A percentile compares a stretch with the other conserved stretches of the same genome.
Evolutionary conservation across 2,329 filamentous ascomycete species (phyloP).

Genomic region (Colletotrichum gloeosporioides): DNA sequence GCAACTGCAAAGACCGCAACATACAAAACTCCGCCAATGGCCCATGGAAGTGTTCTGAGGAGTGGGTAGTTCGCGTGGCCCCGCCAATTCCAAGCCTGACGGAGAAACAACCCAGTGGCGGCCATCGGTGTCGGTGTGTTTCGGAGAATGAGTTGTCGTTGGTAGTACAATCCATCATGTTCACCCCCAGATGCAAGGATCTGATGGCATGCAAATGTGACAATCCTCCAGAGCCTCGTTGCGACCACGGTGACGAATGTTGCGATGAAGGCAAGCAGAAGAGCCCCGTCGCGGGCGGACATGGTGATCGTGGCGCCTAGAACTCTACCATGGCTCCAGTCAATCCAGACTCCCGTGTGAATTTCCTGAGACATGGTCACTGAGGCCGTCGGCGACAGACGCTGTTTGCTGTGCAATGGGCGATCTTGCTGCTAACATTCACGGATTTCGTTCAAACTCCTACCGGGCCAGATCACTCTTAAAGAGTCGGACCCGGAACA

Average conservation of each 20-base stretch:
- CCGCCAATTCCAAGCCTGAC: background rate
- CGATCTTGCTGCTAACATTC: background rate
- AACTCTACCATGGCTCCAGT: background rate
- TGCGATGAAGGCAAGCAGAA: background rate
- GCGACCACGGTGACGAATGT: background rate
- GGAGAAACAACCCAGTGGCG: background rate
- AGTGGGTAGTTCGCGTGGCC: background rate
- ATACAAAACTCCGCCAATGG: background rate
- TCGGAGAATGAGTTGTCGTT: background rate
- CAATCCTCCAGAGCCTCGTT: background rate
- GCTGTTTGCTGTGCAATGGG: background rate
- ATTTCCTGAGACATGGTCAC: background rate
- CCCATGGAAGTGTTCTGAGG: background rate
- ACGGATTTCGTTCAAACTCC: background rate
- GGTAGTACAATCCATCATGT: background rate
- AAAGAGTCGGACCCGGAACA: background rate
- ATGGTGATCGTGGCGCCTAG: background rate
- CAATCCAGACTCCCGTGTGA: background rate
- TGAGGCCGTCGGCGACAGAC: rapidly evolving
- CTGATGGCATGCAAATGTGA: background rate
- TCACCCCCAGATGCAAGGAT: background rate
- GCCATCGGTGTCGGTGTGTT: background rate
- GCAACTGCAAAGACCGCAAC: background rate
- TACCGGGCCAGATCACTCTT: background rate
- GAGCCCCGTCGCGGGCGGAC: background rate